A percentile compares a stretch with the other conserved stretches of the same genome.
These are phyloP conservation scores for Cutaneotrichosporon cyanovorans DNA, from an alignment of 1,284 basidiomycete species.

Conservation along the genomic window DNA sequence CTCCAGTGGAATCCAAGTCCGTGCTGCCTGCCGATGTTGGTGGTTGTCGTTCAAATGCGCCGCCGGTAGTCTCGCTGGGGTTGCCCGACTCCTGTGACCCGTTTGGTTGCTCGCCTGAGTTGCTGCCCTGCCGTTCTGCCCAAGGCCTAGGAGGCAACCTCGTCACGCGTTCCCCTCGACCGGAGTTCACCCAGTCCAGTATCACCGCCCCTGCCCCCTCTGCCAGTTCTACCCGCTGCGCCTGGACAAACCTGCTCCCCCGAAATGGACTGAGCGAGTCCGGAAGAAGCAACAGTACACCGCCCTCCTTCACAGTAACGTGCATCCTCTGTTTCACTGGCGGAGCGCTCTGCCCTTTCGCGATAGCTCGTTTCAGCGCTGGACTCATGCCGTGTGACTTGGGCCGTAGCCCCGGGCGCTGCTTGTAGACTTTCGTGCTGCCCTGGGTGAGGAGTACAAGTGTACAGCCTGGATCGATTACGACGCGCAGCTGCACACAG, in stretches of 20 bases:
- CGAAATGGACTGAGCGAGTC: constrained; percentile 88
- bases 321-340: constrained; percentile 47
- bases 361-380: neutral
- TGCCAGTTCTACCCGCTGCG: constrained; percentile 57
- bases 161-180: constrained; percentile 48
- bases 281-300: constrained; percentile 71
- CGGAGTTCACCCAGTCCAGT: constrained; percentile 87
- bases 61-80: no score
- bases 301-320: constrained; percentile 51
- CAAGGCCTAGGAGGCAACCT: neutral
- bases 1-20: no score
- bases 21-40: no score
- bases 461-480: constrained; percentile 50
- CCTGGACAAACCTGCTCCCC: constrained; percentile 70
- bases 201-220: constrained; percentile 56
- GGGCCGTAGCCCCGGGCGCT: constrained; percentile 51
- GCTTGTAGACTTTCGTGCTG: constrained; percentile 89
- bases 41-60: no score
- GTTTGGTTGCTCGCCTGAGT: no score
- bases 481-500: constrained; percentile 57
- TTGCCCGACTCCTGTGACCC: no score
- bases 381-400: constrained; percentile 16
- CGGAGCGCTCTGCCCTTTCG: neutral
- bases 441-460: constrained; percentile 54
- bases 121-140: neutral